phyloP scores from a whole-genome alignment of 2,329 filamentous ascomycete species.

The Endoconidiophora polonica region DNA sequence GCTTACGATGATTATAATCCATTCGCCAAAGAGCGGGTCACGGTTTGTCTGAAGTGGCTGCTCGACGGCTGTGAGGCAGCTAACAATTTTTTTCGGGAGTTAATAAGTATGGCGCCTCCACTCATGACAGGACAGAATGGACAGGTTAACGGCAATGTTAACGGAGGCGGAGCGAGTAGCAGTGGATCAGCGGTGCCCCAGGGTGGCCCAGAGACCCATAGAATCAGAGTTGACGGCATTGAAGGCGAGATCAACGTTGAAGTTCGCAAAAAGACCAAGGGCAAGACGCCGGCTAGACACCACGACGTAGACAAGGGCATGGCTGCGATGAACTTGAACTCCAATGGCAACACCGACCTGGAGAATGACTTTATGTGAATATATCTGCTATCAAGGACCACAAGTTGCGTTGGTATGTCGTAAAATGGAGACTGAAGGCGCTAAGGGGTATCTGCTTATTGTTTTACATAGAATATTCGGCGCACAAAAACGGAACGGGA shows the following conservation, averaged over 20 bases:
- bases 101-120: slow-evolving; percentile 31
- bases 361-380: slow-evolving; percentile 14
- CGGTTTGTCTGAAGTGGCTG: slow-evolving; percentile 73
- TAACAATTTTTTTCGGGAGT: slow-evolving; percentile 51
- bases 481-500: no score
- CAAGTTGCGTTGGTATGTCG: no score
- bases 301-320: slow-evolving; percentile 10
- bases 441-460: not conserved
- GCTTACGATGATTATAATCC: slow-evolving; percentile 85
- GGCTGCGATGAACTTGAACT: slow-evolving; percentile 7
- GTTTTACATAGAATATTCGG: not conserved
- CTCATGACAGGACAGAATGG: slow-evolving; percentile 6
- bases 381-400: no score
- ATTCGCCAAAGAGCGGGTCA: slow-evolving; percentile 81
- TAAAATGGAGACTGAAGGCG: not conserved
- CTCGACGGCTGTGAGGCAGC: slow-evolving; percentile 61
- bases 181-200: not conserved
- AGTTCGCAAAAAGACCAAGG: slow-evolving; percentile 21
- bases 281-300: slow-evolving; percentile 13
- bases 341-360: slow-evolving; percentile 12
- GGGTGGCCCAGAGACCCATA: slow-evolving; percentile 6
- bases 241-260: slow-evolving; percentile 39
- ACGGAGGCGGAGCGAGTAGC: not conserved
- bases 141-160: not conserved
- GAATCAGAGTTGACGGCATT: slow-evolving; percentile 36